Conservation (phyloP, 1,139 yeast genomes). For the Schwanniomyces etchellsii region DNA sequence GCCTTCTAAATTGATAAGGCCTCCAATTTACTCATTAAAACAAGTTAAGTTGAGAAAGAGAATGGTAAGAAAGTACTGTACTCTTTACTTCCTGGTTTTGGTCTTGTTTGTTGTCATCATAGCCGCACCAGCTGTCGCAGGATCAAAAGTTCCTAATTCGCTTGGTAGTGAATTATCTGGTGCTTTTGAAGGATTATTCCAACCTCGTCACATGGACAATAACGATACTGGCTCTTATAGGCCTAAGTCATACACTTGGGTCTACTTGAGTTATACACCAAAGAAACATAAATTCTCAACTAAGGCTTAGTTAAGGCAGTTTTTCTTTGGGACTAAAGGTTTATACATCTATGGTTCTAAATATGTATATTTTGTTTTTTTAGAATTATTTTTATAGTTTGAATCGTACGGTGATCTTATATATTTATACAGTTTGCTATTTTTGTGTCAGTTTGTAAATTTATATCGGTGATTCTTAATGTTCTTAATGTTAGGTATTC, state of each 20-base stretch:
- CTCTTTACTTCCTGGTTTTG: slow-evolving; percentile 70
- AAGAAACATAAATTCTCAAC: slow-evolving; percentile 57
- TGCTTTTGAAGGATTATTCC: slow-evolving; percentile 70
- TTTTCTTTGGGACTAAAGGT: background rate
- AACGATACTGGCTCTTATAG: slow-evolving; percentile 73
- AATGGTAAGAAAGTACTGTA: slow-evolving; percentile 93
- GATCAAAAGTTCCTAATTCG: slow-evolving; percentile 29
- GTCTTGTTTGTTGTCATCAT: slow-evolving; percentile 68
- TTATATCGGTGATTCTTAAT: too few species aligned
- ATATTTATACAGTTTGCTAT: background rate
- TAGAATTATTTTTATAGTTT: background rate
- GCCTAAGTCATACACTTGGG: slow-evolving; percentile 41
- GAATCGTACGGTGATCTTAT: background rate
- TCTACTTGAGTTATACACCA: slow-evolving; percentile 47
- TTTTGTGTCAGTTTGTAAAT: background rate
- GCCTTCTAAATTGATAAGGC: slow-evolving; percentile 97
- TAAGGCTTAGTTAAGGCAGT: slow-evolving; percentile 38
- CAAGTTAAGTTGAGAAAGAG: slow-evolving; percentile 97
- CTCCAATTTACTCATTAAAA: slow-evolving; percentile 95
- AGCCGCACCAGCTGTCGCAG: slow-evolving; percentile 88
- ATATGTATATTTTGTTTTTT: slow-evolving; percentile 1
- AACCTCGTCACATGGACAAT: slow-evolving; percentile 72
- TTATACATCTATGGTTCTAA: too few species aligned
- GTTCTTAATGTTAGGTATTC: too few species aligned
- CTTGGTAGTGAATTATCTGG: slow-evolving; percentile 31